Conservation (phyloP, 805 yeast species). For the Teunomyces stri region DNA sequence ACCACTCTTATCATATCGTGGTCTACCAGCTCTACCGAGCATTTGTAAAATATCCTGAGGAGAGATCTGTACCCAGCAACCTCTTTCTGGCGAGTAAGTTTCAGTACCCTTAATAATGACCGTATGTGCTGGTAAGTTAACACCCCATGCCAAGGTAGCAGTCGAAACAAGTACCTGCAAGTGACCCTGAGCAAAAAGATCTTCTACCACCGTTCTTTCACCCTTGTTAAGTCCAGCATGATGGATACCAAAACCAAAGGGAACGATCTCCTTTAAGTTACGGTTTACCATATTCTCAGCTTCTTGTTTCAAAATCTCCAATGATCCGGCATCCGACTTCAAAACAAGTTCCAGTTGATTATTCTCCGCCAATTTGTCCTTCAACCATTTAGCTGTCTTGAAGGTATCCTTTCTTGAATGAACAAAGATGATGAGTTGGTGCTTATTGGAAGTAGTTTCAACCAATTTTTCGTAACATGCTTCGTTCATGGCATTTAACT, state of each 20-base stretch:
- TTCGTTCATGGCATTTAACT: constrained; percentile 79
- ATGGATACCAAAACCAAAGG: constrained; percentile 81
- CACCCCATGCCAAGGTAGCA: constrained; percentile 97
- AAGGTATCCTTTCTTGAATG: constrained; percentile 92
- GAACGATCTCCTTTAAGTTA: constrained; percentile 57
- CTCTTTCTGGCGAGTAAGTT: constrained; percentile 86
- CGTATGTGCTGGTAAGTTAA: constrained; percentile 91
- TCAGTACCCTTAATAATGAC: constrained; percentile 93
- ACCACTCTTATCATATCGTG: constrained; percentile 87
- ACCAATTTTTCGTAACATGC: constrained; percentile 76
- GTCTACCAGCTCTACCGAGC: constrained; percentile 99
- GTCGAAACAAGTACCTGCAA: constrained; percentile 84
- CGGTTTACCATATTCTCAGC: constrained; percentile 52
- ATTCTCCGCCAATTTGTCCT: constrained; percentile 57
- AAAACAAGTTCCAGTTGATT: constrained; percentile 46
- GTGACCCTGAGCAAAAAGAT: constrained; percentile 83
- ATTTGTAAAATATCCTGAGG: constrained; percentile 95
- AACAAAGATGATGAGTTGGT: constrained; percentile 86
- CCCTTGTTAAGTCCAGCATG: constrained; percentile 81
- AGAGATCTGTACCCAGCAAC: constrained; percentile 86
- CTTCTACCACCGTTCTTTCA: constrained; percentile 80
- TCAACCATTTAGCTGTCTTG: constrained; percentile 74
- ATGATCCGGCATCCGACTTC: constrained; percentile 53
- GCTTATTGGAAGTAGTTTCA: constrained; percentile 57
- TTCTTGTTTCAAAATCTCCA: constrained; percentile 64